Evolutionary conservation across 345 rosid genomes (phyloP), one percentile per base, ranked within the genome.

Genomic region (Eucalyptus viminalis): DNA sequence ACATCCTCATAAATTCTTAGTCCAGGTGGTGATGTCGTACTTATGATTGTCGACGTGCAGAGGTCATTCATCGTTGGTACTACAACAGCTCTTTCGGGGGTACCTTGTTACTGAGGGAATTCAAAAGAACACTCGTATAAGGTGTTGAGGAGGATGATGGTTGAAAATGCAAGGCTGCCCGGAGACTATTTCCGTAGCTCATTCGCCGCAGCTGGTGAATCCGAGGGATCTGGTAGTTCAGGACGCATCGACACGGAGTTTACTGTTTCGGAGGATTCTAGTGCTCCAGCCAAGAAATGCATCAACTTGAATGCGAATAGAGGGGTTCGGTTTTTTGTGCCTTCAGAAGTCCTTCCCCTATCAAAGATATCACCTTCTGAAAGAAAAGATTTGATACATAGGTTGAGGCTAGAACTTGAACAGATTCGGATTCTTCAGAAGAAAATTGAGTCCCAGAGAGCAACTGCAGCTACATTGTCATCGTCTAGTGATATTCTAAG

Each of bases 181-280:
- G 95, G 95, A 87, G 94, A 94, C 44, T 97, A 93, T 92, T 92
- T 92, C 69, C 90, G 89, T 80, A 94, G 88, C 89, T 86, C 93
- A 40, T 93, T 92, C 87, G 94, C 91, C 72, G 93, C 96, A 9
- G 94, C 92, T 62, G 96, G 94, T 91, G 98, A 98, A 89, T 98
- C 96, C 1, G 96, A 97, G 92, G 99, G 96, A 37, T 94, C 95
- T 93, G 99, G 98, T 80, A 94, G 96, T 92, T 96, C 95, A 1
- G 97, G 96, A 40, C 95, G 94, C 86, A 93, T 94, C 81, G 98
- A 95, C 83, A 92, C 93, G 2, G 97, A 94, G 92, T 92, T 97
- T 65, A 94, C 94, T 43, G 97, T 96, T 76, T 97, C 97, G 47
- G 98, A 95, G 93, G 94, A 93, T 89, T 94, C 96, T 72, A 92